These are phyloP conservation scores for Trichosporon ovoides DNA, from an alignment of 1,284 basidiomycete species.

Conservation along the genomic window DNA sequence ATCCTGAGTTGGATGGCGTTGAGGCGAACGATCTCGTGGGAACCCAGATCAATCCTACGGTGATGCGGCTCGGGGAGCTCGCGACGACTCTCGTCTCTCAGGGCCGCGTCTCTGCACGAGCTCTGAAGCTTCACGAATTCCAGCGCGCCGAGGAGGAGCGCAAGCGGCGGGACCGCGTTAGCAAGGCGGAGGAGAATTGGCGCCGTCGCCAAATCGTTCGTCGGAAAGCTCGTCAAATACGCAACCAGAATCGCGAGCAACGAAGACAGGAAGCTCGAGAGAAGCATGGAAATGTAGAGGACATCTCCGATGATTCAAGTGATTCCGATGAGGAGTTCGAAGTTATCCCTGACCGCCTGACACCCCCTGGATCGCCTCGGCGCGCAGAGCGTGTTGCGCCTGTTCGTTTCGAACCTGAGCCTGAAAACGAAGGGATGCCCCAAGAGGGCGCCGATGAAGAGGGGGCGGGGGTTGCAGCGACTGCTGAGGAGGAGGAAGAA, in stretches of 20 bases:
- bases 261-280: conserved; percentile 21
- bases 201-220: conserved; percentile 30
- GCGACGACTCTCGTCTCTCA: conserved; percentile 27
- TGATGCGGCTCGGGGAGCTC: conserved; percentile 27
- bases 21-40: conserved; percentile 32
- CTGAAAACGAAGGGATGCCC: not conserved
- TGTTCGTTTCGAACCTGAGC: conserved; percentile 12
- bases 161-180: conserved; percentile 18
- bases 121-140: conserved; percentile 27
- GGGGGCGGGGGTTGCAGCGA: conserved; percentile 15
- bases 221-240: conserved; percentile 29
- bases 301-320: conserved; percentile 31
- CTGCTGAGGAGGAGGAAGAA: conserved; percentile 18
- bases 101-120: conserved; percentile 32
- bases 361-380: conserved; percentile 31
- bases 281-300: conserved; percentile 22
- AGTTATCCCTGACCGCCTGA: conserved; percentile 35
- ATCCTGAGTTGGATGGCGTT: conserved; percentile 25
- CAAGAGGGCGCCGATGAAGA: conserved; percentile 11
- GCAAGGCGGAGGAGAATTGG: conserved; percentile 24
- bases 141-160: conserved; percentile 12
- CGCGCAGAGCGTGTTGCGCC: conserved; percentile 18
- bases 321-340: conserved; percentile 42
- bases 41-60: conserved; percentile 21
- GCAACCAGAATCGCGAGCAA: conserved; percentile 28